Percentiles rank a stretch among this genome's conserved stretches.
These are phyloP conservation scores for Helicocarpus griseus DNA, from an alignment of 2,329 filamentous ascomycete genomes.

Conservation along the genomic window DNA sequence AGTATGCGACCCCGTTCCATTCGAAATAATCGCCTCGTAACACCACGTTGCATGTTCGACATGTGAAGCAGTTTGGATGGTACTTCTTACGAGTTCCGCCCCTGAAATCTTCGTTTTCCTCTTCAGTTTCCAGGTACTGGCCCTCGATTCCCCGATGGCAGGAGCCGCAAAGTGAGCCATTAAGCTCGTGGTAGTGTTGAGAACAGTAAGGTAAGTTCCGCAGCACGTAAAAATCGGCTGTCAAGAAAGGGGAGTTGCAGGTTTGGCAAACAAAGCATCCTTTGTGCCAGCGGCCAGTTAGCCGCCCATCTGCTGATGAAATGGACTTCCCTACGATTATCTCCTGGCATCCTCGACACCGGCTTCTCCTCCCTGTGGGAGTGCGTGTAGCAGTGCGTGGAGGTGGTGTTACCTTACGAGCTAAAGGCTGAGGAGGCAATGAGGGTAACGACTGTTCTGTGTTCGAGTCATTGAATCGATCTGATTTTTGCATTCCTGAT, in stretches of 20 bases:
- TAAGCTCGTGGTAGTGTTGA: constrained; percentile 83
- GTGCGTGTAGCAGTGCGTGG: constrained; percentile 8
- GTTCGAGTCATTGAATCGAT: not conserved
- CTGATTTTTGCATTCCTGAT: not conserved
- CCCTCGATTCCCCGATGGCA: constrained; percentile 87
- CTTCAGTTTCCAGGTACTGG: constrained; percentile 77
- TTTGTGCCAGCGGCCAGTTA: constrained; percentile 92
- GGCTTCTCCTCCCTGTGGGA: constrained; percentile 28
- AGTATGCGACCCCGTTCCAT: constrained; percentile 68
- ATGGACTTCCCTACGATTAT: constrained; percentile 84
- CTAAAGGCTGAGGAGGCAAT: not conserved
- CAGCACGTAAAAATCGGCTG: constrained; percentile 85
- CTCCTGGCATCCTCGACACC: constrained; percentile 72
- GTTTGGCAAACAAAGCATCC: constrained; percentile 86
- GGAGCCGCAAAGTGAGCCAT: constrained; percentile 70
- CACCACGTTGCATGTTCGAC: constrained; percentile 59
- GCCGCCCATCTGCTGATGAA: constrained; percentile 80
- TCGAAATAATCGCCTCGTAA: constrained; percentile 86
- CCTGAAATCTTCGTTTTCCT: not conserved
- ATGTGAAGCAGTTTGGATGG: constrained; percentile 79
- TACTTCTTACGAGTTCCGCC: constrained; percentile 53
- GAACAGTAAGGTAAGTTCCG: constrained; percentile 83
- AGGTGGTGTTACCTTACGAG: not conserved
- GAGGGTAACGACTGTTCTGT: not conserved
- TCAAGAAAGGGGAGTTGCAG: constrained; percentile 71